Base-by-base conservation (phyloP, 2,329 filamentous ascomycete genomes). In the Davidsoniella eucalypti region DNA sequence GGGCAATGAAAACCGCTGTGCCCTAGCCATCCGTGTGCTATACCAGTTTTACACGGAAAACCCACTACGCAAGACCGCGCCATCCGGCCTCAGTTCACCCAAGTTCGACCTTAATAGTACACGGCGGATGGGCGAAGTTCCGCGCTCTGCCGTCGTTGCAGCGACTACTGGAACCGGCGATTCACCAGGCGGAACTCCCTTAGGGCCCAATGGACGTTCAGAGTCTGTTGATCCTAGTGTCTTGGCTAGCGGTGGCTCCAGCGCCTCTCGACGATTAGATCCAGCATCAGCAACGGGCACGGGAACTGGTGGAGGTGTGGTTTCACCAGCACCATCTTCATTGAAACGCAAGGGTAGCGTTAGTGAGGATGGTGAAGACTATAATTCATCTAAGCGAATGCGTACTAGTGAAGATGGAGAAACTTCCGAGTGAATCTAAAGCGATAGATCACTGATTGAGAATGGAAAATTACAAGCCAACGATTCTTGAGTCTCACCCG, bases 1-100 rank as follows among this genome's bases (percentile, higher is more conserved):
- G 33, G 84, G 87, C 36, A 75, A 80, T 55, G 71, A 90, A 56
- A 69, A 72, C 18, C 77, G 83, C 54, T 84, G 93, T 55, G 67
- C 74, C 40, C 74, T 73, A 57, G 86, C 87, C 3, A 84, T 88
- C 57, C 80, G 83, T 50, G 72, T 85, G 49, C 83, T 95, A 70
- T 76, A 78, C 36, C 77, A 75, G 54, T 81, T 80, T 58, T 82
- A 80, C 61, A 67, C 64, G 40, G 76, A 82, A 61, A 82, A 81
- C 61, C 78, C 78, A 44, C 67, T 79, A 51, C 67, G 69, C 55
- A 77, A 76, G 62, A 67, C 71, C 57, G 73, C 76, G 56, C 67
- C 71, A 48, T 65, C 71, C 58, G 53, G 72, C 63, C 21, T 44
- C 21, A 59, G 69, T 36, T 77, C 73, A 29, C 74, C 75, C 8